Conservation (phyloP, 768 basidiomycete genomes). For the Phylloporus sp. region DNA sequence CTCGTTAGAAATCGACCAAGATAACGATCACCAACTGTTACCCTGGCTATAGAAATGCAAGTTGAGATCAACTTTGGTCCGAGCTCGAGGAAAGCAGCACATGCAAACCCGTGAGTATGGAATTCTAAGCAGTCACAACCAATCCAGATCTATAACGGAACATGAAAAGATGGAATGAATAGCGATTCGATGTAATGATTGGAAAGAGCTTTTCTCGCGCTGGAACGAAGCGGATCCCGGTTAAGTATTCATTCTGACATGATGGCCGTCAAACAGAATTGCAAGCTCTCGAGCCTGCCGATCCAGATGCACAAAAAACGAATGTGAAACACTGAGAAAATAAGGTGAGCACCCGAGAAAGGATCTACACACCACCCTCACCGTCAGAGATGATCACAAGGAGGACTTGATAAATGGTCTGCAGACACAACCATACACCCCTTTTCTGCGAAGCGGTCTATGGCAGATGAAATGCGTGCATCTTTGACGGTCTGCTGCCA, state of each 20-base stretch:
- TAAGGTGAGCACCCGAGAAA: background rate
- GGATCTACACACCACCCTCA: background rate
- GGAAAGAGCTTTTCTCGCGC: background rate
- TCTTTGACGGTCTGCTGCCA: constrained; percentile 42
- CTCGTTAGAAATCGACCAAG: background rate
- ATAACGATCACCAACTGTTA: constrained; percentile 14
- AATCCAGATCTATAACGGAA: background rate
- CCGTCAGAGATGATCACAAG: constrained; percentile 18
- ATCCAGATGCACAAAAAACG: background rate
- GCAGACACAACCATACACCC: constrained; percentile 29
- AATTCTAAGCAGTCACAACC: constrained; percentile 28
- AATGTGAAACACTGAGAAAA: background rate
- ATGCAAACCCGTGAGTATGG: constrained; percentile 44
- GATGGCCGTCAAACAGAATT: background rate
- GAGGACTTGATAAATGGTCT: constrained; percentile 5
- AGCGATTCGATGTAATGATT: background rate
- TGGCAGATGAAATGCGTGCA: constrained; percentile 33
- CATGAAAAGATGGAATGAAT: background rate
- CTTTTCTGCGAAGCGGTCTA: constrained; percentile 30
- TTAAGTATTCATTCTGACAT: background rate
- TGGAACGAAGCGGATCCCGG: background rate
- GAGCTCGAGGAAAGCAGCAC: constrained; percentile 43
- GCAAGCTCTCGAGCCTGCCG: background rate
- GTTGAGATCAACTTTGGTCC: constrained; percentile 33
- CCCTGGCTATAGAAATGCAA: constrained; percentile 34